phyloP scores from a whole-genome alignment of 768 basidiomycete genomes.

The Roridomyces roridus region DNA sequence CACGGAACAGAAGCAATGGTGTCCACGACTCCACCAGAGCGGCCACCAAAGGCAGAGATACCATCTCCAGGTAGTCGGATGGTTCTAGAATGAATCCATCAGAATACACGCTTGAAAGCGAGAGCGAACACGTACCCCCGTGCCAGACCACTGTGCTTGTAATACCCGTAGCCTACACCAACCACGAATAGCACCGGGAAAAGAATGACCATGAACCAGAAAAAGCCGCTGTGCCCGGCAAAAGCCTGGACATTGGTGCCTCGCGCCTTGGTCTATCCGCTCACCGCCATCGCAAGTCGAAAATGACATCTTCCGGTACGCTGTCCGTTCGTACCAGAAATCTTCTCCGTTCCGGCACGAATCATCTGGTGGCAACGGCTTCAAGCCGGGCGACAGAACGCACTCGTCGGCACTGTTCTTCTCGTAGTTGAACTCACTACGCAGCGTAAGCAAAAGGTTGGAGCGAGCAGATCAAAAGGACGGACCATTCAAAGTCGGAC shows the following conservation, averaged over 20 bases:
- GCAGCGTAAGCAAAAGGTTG: background rate
- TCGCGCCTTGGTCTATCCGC: conserved; percentile 73
- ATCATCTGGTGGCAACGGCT: conserved; percentile 65
- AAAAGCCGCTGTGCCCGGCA: conserved; percentile 71
- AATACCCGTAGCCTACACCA: conserved; percentile 83
- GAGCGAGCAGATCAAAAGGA: background rate
- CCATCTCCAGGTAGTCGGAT: conserved; percentile 78
- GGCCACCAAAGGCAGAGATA: conserved; percentile 38
- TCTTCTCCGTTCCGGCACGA: conserved; percentile 68
- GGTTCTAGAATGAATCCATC: conserved; percentile 48
- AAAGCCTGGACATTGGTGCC: conserved; percentile 88
- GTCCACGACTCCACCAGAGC: conserved; percentile 58
- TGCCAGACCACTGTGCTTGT: conserved; percentile 71
- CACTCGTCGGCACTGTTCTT: conserved; percentile 76
- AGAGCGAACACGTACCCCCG: conserved; percentile 64
- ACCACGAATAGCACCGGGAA: conserved; percentile 82
- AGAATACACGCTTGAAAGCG: conserved; percentile 6
- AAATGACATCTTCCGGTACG: conserved; percentile 89
- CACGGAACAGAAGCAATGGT: conserved; percentile 90
- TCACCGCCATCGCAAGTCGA: conserved; percentile 85
- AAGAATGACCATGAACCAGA: conserved; percentile 83
- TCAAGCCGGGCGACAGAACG: conserved; percentile 73
- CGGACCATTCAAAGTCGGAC: conserved; percentile 93
- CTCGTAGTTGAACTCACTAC: conserved; percentile 91
- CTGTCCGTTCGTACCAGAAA: conserved; percentile 93